Conservation (phyloP, 2,329 filamentous ascomycete species). For the Cordyceps cicadae region DNA sequence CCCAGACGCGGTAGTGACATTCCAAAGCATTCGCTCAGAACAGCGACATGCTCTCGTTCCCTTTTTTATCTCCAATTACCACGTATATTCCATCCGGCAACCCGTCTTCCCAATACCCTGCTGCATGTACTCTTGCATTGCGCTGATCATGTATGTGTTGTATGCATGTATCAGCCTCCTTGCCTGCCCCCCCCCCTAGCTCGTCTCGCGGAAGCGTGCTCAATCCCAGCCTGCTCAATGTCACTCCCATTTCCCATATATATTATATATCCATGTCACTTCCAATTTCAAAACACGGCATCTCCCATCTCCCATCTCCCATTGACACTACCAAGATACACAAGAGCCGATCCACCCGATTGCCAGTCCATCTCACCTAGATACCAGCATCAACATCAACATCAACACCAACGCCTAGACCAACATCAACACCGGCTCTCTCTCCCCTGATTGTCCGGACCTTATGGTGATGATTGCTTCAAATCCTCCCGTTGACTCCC, state of each 20-base stretch:
- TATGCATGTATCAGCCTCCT: too few relatives aligned
- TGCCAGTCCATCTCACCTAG: neutral
- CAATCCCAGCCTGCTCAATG: too few relatives aligned
- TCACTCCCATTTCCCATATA: slow-evolving; percentile 4
- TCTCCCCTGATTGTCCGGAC: neutral
- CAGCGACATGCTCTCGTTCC: too few relatives aligned
- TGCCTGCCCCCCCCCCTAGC: too few relatives aligned
- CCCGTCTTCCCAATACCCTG: too few relatives aligned
- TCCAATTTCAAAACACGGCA: neutral
- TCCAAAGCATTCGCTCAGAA: neutral
- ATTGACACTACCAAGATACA: neutral
- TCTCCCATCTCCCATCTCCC: too few relatives aligned
- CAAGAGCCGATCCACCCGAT: neutral
- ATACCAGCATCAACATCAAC: neutral
- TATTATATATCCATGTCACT: neutral
- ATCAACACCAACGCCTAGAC: too few relatives aligned
- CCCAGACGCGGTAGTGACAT: neutral
- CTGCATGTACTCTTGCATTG: too few relatives aligned
- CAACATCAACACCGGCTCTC: neutral
- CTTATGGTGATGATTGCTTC: neutral
- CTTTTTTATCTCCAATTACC: too few relatives aligned
- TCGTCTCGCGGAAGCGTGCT: too few relatives aligned
- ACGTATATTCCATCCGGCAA: too few relatives aligned
- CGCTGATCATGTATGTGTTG: too few relatives aligned
- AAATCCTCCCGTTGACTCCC: neutral